These are phyloP conservation scores for Sporobolomyces roseus DNA, from an alignment of 768 basidiomycete genomes.

Conservation along the genomic window DNA sequence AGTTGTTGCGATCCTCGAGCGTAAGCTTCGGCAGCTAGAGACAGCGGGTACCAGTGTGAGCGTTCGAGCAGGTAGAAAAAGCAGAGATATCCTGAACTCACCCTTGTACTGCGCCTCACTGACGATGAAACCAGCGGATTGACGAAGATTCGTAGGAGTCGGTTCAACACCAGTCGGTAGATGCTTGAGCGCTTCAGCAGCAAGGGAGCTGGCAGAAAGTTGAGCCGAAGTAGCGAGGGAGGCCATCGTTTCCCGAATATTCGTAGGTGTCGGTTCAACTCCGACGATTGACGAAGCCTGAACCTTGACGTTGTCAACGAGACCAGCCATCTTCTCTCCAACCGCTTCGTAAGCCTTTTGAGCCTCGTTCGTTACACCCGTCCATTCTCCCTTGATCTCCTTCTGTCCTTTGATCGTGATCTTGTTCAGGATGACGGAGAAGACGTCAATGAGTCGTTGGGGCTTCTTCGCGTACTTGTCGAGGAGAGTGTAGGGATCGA, in stretches of 20 bases:
- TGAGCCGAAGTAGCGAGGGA: constrained; percentile 23
- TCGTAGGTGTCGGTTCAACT: constrained; percentile 21
- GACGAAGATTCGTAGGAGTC: constrained; percentile 2
- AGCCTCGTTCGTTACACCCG: constrained; percentile 30
- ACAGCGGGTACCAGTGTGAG: no score
- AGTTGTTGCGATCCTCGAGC: constrained; percentile 22
- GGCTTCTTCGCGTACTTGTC: constrained; percentile 19
- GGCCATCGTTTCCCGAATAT: constrained; percentile 22
- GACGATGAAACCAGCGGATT: constrained; percentile 23
- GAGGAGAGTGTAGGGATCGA: constrained; percentile 26
- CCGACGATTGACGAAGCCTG: constrained; percentile 31
- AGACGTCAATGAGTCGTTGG: constrained; percentile 11
- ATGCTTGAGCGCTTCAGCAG: constrained; percentile 27
- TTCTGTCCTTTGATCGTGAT: constrained; percentile 37
- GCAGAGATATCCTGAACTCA: no score
- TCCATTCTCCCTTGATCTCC: constrained; percentile 42
- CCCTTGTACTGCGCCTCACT: not conserved
- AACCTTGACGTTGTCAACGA: constrained; percentile 18
- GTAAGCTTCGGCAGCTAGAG: constrained; percentile 17
- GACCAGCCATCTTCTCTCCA: constrained; percentile 20
- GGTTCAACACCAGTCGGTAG: constrained; percentile 9
- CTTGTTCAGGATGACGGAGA: constrained; percentile 35
- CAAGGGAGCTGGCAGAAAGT: constrained; percentile 26
- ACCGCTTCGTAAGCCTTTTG: constrained; percentile 27
- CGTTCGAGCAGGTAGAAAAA: no score